A percentile compares a stretch with the other conserved stretches of the same genome.
phyloP scores from a whole-genome alignment of 306 rosid species.

The Pueraria montana region DNA sequence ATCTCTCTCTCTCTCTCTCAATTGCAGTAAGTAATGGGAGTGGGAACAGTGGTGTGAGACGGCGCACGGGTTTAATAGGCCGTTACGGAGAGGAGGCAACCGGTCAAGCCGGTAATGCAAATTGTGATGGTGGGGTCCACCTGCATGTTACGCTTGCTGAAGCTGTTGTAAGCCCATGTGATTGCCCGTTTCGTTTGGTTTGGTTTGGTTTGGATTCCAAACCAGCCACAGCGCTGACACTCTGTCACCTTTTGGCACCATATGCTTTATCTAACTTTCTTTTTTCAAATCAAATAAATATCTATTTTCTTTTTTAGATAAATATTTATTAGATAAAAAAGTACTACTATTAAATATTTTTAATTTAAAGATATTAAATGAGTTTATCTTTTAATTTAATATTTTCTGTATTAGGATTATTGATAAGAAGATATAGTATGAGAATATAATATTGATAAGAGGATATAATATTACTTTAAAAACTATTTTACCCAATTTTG shows the following conservation, averaged over 20 bases:
- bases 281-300: not conserved
- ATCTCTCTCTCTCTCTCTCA: constrained; percentile 50
- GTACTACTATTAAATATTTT: too few relatives aligned
- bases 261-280: constrained; percentile 9
- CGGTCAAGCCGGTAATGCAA: constrained; percentile 55
- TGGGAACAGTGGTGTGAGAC: not conserved
- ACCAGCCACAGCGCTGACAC: constrained; percentile 39
- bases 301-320: too few relatives aligned
- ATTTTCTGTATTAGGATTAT: too few relatives aligned
- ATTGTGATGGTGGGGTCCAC: constrained; percentile 50
- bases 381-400: too few relatives aligned
- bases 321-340: too few relatives aligned
- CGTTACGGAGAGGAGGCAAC: constrained; percentile 25
- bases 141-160: constrained; percentile 32
- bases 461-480: too few relatives aligned
- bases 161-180: constrained; percentile 53
- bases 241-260: constrained; percentile 49
- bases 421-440: too few relatives aligned
- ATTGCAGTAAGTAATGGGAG: too few relatives aligned
- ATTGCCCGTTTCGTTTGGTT: not conserved
- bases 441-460: too few relatives aligned
- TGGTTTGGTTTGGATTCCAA: constrained; percentile 37
- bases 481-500: too few relatives aligned
- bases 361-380: too few relatives aligned
- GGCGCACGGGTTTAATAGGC: not conserved